Conservation (phyloP, 2,329 filamentous ascomycete species). For the Pseudogymnoascus destructans region DNA sequence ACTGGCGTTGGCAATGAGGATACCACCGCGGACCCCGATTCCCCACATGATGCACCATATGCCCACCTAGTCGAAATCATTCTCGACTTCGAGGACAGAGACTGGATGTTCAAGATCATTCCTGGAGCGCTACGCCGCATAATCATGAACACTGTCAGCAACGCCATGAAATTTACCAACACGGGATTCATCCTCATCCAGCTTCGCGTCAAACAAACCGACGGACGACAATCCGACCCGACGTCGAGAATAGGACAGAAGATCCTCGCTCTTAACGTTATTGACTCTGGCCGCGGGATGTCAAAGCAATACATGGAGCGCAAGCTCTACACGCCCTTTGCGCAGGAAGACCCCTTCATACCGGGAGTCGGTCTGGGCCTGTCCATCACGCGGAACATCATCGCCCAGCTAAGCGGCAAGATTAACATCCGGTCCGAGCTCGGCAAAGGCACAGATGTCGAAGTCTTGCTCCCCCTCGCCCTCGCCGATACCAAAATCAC, state of each 20-base stretch:
- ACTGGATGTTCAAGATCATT: constrained; percentile 22
- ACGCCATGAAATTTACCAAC: constrained; percentile 46
- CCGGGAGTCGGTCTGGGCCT: constrained; percentile 49
- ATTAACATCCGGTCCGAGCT: constrained; percentile 44
- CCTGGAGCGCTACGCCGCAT: constrained; percentile 26
- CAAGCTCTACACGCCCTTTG: constrained; percentile 45
- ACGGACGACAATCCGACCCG: background rate
- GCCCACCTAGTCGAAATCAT: constrained; percentile 16
- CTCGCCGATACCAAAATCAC: background rate
- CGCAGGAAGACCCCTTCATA: constrained; percentile 45
- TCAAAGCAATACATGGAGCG: constrained; percentile 44
- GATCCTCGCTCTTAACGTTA: constrained; percentile 31
- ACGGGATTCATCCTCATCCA: constrained; percentile 36
- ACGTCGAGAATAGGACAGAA: constrained; percentile 9
- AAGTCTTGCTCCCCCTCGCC: constrained; percentile 32
- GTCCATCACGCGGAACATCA: constrained; percentile 49
- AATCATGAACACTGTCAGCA: constrained; percentile 48
- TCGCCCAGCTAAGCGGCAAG: constrained; percentile 44
- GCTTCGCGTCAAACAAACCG: constrained; percentile 13
- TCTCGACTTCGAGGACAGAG: constrained; percentile 21
- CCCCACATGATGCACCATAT: background rate
- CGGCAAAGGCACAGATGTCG: constrained; percentile 41
- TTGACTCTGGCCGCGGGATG: constrained; percentile 51
- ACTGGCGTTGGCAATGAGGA: background rate
- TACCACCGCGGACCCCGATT: background rate